A percentile compares a stretch with the other conserved stretches of the same genome.
Conservation (phyloP, 306 rosid genomes). For the Canavalia ensiformis region DNA sequence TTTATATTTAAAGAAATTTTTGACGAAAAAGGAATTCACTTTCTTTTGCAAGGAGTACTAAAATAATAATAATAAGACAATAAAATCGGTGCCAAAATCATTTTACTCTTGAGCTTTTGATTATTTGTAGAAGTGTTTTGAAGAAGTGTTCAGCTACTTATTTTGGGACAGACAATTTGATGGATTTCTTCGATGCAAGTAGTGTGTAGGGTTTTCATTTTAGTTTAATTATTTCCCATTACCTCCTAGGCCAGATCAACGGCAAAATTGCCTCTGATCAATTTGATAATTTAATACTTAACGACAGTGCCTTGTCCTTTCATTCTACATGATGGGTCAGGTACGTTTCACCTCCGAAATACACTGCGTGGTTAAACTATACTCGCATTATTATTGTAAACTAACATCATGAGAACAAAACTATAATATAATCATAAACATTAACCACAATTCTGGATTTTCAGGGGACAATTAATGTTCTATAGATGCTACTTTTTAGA, state of each 20-base stretch:
- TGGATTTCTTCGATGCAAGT: not conserved
- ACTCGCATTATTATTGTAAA: not conserved
- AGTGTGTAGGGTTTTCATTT: not conserved
- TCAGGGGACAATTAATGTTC: conserved; percentile 43
- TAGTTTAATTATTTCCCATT: not conserved
- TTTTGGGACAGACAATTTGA: not conserved
- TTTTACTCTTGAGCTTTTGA: not conserved
- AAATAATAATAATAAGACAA: not conserved
- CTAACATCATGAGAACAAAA: conserved; percentile 64
- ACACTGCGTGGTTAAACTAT: not conserved
- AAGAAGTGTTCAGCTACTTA: not conserved
- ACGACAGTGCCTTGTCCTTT: conserved; percentile 22
- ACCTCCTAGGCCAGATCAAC: conserved; percentile 1
- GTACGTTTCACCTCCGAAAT: conserved; percentile 45
- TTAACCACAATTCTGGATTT: conserved; percentile 10
- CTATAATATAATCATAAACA: conserved; percentile 33
- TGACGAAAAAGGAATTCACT: no score
- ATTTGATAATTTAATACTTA: not conserved
- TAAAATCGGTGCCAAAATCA: not conserved
- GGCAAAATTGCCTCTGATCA: not conserved
- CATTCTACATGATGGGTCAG: conserved; percentile 38
- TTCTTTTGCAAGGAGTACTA: not conserved
- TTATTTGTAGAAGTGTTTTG: no score
- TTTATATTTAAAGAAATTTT: no score
- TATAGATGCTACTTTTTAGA: not conserved